Evolutionary conservation across 441 rosid genomes (phyloP), one percentile per base, ranked within the genome.

Genomic region (Dalechampia spathulata): DNA sequence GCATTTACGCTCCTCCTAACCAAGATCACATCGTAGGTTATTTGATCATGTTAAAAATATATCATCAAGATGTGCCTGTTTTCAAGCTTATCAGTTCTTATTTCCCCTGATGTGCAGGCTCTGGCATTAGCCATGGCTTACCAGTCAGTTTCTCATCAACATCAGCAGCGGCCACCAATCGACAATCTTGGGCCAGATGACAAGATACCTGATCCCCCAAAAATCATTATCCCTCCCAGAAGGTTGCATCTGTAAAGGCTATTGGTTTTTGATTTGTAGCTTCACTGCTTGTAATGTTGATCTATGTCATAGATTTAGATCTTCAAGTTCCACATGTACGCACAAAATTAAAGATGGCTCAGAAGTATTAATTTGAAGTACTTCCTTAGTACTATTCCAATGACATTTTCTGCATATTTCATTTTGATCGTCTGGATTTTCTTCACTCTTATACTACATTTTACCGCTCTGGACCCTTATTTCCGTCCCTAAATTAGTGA

Each of bases 101-200:
- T 39, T 30, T 41, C 44, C 19, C 23, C 16, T 49, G 52, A 27
- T 42, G 34, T 48, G 68, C 69, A 90, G 96, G 97, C 90, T 45
- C 77, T 91, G 62, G 98, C 96, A 49, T 71, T 91, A 71, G 92
- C 90, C 51, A 87, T 91, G 81, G 96, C 90, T 15, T 91, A 85
- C 76, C 96, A 87, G 68, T 85, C 86, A 1, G 84, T 69, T 34
- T 83, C 95, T 2, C 60, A 82, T 60, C 86, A 75, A 63, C 96
- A 85, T 58, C 85, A 74, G 80, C 86, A 71, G 68, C 83, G 80
- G 26, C 98, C 98, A 0, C 96, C 96, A 1, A 74, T 90, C 0
- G 66, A 80, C 51, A 64, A 83, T 68, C 83, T 87, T 20, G 94
- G 83, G 41, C 79, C 85, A 13, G 57, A 69, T 32, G 90, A 85